Evolutionary conservation across 352 stramenopile species (phyloP).

Genomic region (Blastocystis sp.): DNA sequence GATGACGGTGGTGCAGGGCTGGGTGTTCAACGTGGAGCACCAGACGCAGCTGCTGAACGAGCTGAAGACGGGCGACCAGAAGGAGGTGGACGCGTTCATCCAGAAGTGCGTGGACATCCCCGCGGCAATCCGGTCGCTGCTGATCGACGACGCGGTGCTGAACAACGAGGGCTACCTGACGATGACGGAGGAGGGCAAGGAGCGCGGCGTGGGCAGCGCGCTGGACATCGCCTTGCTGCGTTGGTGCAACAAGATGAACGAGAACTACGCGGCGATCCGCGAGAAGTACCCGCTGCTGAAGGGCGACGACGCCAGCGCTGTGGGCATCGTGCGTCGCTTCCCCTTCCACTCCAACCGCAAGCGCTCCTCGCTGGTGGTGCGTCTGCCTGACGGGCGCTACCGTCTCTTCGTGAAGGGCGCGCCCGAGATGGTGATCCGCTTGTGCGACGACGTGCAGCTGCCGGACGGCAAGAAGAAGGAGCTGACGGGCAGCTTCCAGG

Average conservation of each 20-base stretch:
- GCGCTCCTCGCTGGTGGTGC: slow-evolving; percentile 32
- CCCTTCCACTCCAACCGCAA: slow-evolving; percentile 63
- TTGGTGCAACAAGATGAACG: not conserved
- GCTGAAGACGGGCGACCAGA: slow-evolving; percentile 54
- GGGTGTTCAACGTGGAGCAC: slow-evolving; percentile 81
- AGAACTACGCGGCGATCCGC: slow-evolving; percentile 23
- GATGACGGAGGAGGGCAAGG: slow-evolving; percentile 11
- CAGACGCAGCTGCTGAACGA: slow-evolving; percentile 46
- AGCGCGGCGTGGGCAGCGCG: slow-evolving; percentile 14
- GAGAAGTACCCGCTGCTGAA: slow-evolving; percentile 49
- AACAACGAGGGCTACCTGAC: slow-evolving; percentile 69
- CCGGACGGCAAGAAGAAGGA: slow-evolving; percentile 11
- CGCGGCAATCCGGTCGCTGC: not conserved
- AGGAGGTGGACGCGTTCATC: slow-evolving; percentile 47
- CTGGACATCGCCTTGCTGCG: slow-evolving; percentile 41
- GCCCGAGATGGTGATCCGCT: slow-evolving; percentile 81
- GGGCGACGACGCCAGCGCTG: not conserved
- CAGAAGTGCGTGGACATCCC: slow-evolving; percentile 30
- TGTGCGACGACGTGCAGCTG: slow-evolving; percentile 45
- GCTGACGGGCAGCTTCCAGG: slow-evolving; percentile 43
- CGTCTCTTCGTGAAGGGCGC: slow-evolving; percentile 84
- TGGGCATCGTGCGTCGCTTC: slow-evolving; percentile 42
- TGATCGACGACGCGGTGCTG: slow-evolving; percentile 27
- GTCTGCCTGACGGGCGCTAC: slow-evolving; percentile 76
- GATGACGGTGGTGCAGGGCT: slow-evolving; percentile 93